Evolutionary conservation across 2,329 filamentous ascomycete genomes (phyloP), one percentile per base, ranked within the genome.

Genomic region (Epichloe sp.): DNA sequence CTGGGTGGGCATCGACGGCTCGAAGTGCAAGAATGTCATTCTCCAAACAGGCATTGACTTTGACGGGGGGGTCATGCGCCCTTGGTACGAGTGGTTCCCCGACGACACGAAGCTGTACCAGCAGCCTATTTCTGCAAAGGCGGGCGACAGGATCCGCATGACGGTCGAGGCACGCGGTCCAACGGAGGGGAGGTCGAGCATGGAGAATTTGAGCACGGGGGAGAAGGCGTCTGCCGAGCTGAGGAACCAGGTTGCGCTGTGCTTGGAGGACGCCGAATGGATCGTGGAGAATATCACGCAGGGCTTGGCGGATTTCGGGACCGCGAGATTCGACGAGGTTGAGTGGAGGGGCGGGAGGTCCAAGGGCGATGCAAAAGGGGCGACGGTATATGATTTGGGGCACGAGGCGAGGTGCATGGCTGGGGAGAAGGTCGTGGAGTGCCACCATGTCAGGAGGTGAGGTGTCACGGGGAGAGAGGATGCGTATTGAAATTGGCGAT

Each of bases 191-290:
- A 31, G 34, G 11, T 38, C 26, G 21, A 49, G 15, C 14, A 4
- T 49, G 40, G 48, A 49, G 48, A 49, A 49, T 26, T 26, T 49
- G 23, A 44, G 36, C n/a, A 49, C 40, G 40, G 48, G 48, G 38
- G 40, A 40, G 46, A 35, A 43, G 48, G 10, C 37, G 40, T 15
- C 14, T 26, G 40, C 44, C 21, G n/a, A 19, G 35, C 21, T 40
- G 36, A 23, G 21, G 19, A 35, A 48, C 35, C 19, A 26, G 19
- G 21, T 17, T 8, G 12, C 34, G 36, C 36, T 48, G 10, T 48
- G 46, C 23, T 21, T 40, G 17, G 21, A 23, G n/a, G 36, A 48
- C 36, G 46, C 46, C n/a, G 46, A 48, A 34, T 48, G 36, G 46
- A 40, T 48, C n/a, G 46, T 48, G 17, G 46, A 48, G 23, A 40